A percentile compares a stretch with the other conserved stretches of the same genome.
These are phyloP conservation scores for Mycena amicta DNA, from an alignment of 768 basidiomycete genomes.

Conservation along the genomic window DNA sequence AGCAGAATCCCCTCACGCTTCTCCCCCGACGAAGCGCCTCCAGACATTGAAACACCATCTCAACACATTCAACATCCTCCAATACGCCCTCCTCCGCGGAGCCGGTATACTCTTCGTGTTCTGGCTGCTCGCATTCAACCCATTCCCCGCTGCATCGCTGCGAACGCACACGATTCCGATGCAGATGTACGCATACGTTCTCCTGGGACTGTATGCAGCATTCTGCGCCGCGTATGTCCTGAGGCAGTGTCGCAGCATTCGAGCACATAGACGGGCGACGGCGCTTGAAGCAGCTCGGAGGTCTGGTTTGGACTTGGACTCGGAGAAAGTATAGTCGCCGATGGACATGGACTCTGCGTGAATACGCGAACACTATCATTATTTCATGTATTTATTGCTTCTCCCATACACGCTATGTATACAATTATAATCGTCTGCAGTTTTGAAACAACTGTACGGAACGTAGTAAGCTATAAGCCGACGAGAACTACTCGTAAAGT, in stretches of 20 bases:
- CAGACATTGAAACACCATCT: slow-evolving; percentile 12
- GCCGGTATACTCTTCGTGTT: slow-evolving; percentile 6
- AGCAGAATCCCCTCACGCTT: neutral
- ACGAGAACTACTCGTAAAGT: no score
- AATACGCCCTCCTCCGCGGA: slow-evolving; percentile 19
- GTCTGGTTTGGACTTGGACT: no score
- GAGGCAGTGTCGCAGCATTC: slow-evolving; percentile 13
- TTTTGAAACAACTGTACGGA: no score
- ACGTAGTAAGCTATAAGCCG: no score
- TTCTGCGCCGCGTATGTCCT: slow-evolving; percentile 20
- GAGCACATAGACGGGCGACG: neutral
- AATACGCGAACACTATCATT: no score
- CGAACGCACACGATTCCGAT: slow-evolving; percentile 9
- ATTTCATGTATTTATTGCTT: no score
- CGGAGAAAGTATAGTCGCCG: no score
- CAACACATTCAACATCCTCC: slow-evolving; percentile 17
- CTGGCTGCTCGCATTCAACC: slow-evolving; percentile 13
- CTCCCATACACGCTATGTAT: no score
- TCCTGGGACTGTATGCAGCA: slow-evolving; percentile 13
- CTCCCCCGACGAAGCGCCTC: neutral
- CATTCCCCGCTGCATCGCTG: slow-evolving; percentile 2
- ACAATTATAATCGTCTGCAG: no score
- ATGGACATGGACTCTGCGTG: no score
- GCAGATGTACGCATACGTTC: slow-evolving; percentile 9
- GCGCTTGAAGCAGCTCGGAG: no score